These are phyloP conservation scores for Crithidia mellificae DNA, from an alignment of 208 protist genomes.

Conservation along the genomic window DNA sequence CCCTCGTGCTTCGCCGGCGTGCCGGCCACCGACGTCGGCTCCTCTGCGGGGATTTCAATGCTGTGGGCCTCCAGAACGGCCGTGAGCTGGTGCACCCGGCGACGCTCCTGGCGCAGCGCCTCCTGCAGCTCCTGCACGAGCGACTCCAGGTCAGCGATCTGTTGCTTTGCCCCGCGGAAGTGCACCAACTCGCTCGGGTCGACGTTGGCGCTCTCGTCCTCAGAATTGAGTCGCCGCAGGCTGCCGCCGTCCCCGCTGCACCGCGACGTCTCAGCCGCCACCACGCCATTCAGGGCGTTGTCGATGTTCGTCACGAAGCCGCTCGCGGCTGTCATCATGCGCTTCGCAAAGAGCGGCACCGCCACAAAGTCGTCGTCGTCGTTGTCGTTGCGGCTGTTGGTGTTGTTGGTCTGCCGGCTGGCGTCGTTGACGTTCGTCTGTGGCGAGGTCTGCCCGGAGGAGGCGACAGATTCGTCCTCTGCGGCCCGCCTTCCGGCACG, in stretches of 20 bases:
- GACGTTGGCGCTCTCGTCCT: conserved; percentile 28
- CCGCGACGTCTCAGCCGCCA: conserved; percentile 14
- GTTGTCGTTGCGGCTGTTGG: no score
- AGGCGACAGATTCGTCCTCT: not conserved
- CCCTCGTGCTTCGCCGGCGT: conserved; percentile 6
- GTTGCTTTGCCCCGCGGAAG: conserved; percentile 18
- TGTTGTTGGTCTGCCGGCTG: conserved; percentile 9
- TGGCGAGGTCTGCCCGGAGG: not conserved
- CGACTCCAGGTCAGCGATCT: conserved; percentile 46
- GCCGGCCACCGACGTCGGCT: not conserved
- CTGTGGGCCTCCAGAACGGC: conserved; percentile 27
- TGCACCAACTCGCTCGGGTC: conserved; percentile 14
- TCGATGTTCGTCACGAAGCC: conserved; percentile 49
- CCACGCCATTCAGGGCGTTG: conserved; percentile 40
- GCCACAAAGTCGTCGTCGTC: conserved; percentile 26
- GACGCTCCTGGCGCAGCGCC: conserved; percentile 46
- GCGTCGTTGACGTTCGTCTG: conserved; percentile 3
- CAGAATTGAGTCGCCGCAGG: not conserved
- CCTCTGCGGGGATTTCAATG: conserved; percentile 33
- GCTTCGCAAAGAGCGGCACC: conserved; percentile 44
- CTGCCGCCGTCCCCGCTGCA: conserved; percentile 3
- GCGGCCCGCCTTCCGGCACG: not conserved
- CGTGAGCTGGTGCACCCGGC: conserved; percentile 34
- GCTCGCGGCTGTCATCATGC: conserved; percentile 43
- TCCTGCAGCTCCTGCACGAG: conserved; percentile 65